Conservation (phyloP, 192 early-diverging fungal species). For the Powellomyces hirtus region DNA sequence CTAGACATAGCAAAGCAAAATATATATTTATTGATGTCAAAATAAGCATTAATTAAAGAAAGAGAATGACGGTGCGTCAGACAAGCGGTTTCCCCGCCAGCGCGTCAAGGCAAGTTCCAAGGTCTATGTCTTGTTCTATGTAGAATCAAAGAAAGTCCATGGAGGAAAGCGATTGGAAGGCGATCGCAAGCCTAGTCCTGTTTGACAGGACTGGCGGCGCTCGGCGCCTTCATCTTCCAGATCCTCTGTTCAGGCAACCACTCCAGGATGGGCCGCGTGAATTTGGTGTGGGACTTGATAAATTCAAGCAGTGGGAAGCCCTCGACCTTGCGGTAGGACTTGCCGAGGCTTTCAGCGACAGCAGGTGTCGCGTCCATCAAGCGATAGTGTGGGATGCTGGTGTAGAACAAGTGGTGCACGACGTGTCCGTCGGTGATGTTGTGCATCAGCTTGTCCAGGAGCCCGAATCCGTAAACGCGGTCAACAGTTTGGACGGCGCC, state of each 20-base stretch:
- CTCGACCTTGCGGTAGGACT: constrained; percentile 24
- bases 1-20: too few species aligned
- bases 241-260: constrained; percentile 7
- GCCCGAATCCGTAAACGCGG: constrained; percentile 37
- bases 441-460: constrained; percentile 40
- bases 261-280: constrained; percentile 18
- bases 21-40: too few species aligned
- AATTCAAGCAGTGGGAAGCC: constrained; percentile 43
- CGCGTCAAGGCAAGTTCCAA: too few species aligned
- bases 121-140: too few species aligned
- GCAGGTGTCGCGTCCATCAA: constrained; percentile 41
- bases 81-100: too few species aligned
- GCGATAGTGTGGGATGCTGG: constrained; percentile 44
- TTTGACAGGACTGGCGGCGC: not conserved
- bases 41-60: too few species aligned
- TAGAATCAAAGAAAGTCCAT: too few species aligned
- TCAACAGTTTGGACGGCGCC: constrained; percentile 47
- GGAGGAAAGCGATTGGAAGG: too few species aligned
- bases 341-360: constrained; percentile 25
- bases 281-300: constrained; percentile 31
- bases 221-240: constrained; percentile 11
- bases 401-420: constrained; percentile 47
- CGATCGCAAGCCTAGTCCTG: too few species aligned
- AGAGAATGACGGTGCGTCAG: too few species aligned
- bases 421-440: constrained; percentile 50